These are phyloP conservation scores for Pleurotus giganteus DNA, from an alignment of 768 basidiomycete genomes.

Conservation along the genomic window DNA sequence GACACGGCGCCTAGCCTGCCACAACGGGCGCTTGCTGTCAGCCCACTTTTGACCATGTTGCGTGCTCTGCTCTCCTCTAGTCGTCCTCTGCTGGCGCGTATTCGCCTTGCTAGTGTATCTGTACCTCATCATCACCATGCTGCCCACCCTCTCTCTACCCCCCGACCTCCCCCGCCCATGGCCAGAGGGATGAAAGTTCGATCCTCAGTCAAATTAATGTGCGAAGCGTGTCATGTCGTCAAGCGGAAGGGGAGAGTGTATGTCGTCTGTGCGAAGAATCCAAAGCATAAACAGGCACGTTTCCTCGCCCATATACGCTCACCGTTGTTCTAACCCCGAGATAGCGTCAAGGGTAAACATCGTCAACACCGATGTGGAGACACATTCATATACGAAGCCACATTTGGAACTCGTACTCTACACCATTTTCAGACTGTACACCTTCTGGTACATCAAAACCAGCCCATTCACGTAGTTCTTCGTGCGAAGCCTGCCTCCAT, in stretches of 20 bases:
- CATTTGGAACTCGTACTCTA: slow-evolving; percentile 94
- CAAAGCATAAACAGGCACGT: slow-evolving; percentile 94
- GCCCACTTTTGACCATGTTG: slow-evolving; percentile 42
- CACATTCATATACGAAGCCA: slow-evolving; percentile 60
- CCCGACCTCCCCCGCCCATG: slow-evolving; percentile 21
- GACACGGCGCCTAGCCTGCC: slow-evolving; percentile 8
- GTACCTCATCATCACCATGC: not conserved
- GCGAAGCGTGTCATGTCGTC: slow-evolving; percentile 90
- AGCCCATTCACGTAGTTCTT: slow-evolving; percentile 71
- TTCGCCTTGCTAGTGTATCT: slow-evolving; percentile 21
- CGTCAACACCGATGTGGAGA: not conserved
- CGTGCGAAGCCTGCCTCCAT: slow-evolving; percentile 63
- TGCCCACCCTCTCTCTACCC: slow-evolving; percentile 24
- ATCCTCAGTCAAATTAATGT: slow-evolving; percentile 91
- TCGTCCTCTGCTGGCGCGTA: slow-evolving; percentile 57
- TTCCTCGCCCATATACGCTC: not conserved
- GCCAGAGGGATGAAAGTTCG: slow-evolving; percentile 95
- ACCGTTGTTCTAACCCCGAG: slow-evolving; percentile 14
- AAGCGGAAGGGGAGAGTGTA: slow-evolving; percentile 88
- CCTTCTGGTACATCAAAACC: slow-evolving; percentile 78
- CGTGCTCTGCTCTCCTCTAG: slow-evolving; percentile 63
- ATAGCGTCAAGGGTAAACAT: slow-evolving; percentile 66
- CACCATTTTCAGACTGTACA: slow-evolving; percentile 76
- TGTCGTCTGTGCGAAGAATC: slow-evolving; percentile 89
- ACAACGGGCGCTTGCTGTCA: not conserved